A percentile compares a stretch with the other conserved stretches of the same genome.
Evolutionary conservation across 257 asterid genomes (phyloP).

Genomic region (Phtheirospermum japonicum): DNA sequence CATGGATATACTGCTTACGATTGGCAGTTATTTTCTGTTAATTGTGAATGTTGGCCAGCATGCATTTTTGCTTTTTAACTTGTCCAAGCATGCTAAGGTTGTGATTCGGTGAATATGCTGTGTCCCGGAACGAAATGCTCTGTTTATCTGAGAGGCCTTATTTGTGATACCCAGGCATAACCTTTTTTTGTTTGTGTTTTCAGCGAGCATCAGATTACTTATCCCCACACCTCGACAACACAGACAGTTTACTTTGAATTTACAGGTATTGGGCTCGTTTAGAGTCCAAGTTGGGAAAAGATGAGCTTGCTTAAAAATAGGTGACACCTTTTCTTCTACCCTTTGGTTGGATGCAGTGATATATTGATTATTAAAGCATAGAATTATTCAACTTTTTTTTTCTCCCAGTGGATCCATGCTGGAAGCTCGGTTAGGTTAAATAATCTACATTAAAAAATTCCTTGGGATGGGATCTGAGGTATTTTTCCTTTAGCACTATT

Average conservation of each 20-base stretch:
- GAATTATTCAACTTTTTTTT: conserved; percentile 24
- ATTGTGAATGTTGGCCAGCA: not conserved
- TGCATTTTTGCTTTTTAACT: conserved; percentile 1
- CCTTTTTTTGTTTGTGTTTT: conserved; percentile 14
- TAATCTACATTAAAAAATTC: conserved; percentile 83
- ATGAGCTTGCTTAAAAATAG: conserved; percentile 80
- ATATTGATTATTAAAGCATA: conserved; percentile 22
- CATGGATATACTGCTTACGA: conserved; percentile 1
- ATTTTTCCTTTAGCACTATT: conserved; percentile 19
- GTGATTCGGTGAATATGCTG: conserved; percentile 13
- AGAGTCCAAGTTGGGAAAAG: conserved; percentile 70
- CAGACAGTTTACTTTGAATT: conserved; percentile 57
- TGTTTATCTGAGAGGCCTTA: conserved; percentile 1
- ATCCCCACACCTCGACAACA: conserved; percentile 64
- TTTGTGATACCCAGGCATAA: not conserved
- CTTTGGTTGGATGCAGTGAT: conserved; percentile 10
- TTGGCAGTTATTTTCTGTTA: conserved; percentile 13
- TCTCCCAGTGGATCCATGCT: conserved; percentile 72
- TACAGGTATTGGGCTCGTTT: conserved; percentile 83
- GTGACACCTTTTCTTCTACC: conserved; percentile 33
- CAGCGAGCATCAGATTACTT: conserved; percentile 92
- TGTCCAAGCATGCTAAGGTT: conserved; percentile 9
- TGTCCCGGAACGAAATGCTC: conserved; percentile 9
- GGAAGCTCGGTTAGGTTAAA: conserved; percentile 83
- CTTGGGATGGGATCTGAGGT: conserved; percentile 97